Evolutionary conservation across 2,329 filamentous ascomycete species (phyloP).

Genomic region (Pseudocercospora crystallina): DNA sequence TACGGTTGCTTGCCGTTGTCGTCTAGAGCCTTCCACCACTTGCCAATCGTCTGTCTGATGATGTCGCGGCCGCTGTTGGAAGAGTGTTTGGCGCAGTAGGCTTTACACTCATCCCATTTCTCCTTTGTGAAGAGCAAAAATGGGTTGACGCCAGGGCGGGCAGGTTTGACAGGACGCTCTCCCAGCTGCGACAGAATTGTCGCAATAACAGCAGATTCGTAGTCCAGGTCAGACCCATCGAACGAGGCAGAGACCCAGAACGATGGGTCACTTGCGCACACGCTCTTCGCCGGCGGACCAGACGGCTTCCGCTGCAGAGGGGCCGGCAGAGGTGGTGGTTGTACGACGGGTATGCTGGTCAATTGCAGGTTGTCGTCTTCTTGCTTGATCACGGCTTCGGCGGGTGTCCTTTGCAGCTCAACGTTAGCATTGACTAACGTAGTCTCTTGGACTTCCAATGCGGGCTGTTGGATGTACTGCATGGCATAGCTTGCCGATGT

Average conservation of each 20-base stretch:
- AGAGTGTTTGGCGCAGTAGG: conserved; percentile 58
- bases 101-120: conserved; percentile 61
- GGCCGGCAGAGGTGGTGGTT: conserved; percentile 1
- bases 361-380: conserved; percentile 17
- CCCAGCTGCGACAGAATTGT: conserved; percentile 65
- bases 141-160: conserved; percentile 74
- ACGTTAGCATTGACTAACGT: not conserved
- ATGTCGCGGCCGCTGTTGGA: conserved; percentile 70
- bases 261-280: conserved; percentile 33
- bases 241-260: conserved; percentile 33
- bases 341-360: conserved; percentile 1
- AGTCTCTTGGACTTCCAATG: not conserved
- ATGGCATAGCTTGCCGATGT: conserved; percentile 22
- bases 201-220: conserved; percentile 58
- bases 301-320: conserved; percentile 17
- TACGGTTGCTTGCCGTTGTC: conserved; percentile 74
- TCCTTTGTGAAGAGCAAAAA: conserved; percentile 88
- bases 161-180: conserved; percentile 70
- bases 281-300: conserved; percentile 29
- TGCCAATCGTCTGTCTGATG: conserved; percentile 79
- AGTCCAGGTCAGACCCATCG: conserved; percentile 45
- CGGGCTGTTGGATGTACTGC: conserved; percentile 1
- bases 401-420: not conserved
- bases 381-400: conserved; percentile 28
- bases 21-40: conserved; percentile 82